Base-by-base conservation (phyloP, 2,329 filamentous ascomycete genomes). In the Diaporthe ampelina region DNA sequence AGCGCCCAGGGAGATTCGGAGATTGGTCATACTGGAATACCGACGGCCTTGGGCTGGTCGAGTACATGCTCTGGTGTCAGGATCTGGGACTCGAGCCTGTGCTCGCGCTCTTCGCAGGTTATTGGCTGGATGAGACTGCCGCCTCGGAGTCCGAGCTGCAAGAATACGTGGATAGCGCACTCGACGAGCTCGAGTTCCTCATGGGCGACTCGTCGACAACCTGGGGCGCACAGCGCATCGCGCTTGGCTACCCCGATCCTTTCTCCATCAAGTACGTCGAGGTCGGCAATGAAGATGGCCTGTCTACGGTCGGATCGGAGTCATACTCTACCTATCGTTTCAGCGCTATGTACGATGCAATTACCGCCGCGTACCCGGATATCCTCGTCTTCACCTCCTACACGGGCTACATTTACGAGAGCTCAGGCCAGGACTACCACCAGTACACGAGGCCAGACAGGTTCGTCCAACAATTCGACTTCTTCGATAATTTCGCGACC, bases 271-370 rank as follows among this genome's bases (percentile, higher is more conserved):
- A 85, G 19, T 87, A 85, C 72, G 84, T 90, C 59, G 88, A 89
- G 78, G 82, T 89, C 56, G 87, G 87, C 74, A 90, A 90, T 76
- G 88, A 90, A 78, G 88, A 91, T 76, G 83, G 85, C 76, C 79
- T 88, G 15, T 84, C 81, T 74, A 79, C 79, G 9, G 57, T 59
- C 17, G 86, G 86, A 50, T 79, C 81, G 43, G 73, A 79, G 3
- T 79, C 83, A 54, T 81, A 80, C 29, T 29, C 29, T 29, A 29
- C n/a, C 61, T 82, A 82, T 65, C 84, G 88, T 8, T 90, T 89
- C 78, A 76, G 80, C 4, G 79, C 80, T 24, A 88, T 90, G 77
- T 85, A 88, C 77, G 78, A 77, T 10, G 75, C 78, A 0, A 76
- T 81, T 21, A 76, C 77, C 5, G 72, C 74, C 32, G 69, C 56